A percentile compares a stretch with the other conserved stretches of the same genome.
phyloP scores from a whole-genome alignment of 2,329 filamentous ascomycete genomes.

The Aschersonia sp. region DNA sequence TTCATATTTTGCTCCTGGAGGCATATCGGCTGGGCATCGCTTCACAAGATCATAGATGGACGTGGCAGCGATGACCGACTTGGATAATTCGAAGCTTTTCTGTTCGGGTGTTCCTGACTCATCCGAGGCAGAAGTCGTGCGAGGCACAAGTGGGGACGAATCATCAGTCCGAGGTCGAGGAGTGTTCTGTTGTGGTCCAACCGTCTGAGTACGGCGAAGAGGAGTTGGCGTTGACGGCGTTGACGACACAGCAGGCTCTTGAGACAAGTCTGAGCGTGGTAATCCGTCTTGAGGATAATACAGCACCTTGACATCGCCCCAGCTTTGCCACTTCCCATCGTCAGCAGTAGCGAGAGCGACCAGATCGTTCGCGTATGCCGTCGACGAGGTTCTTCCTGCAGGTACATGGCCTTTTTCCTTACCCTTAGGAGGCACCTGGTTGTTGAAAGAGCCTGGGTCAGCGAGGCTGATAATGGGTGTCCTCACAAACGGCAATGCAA shows the following conservation, averaged over 20 bases:
- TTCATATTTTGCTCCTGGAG: conserved; percentile 65
- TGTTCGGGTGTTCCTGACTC: conserved; percentile 26
- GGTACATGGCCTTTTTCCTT: conserved; percentile 51
- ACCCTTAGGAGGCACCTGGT: conserved; percentile 49
- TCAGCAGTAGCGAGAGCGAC: conserved; percentile 55
- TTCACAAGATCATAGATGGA: conserved; percentile 43
- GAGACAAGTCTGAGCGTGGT: conserved; percentile 4
- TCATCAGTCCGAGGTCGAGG: conserved; percentile 27
- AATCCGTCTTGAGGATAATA: conserved; percentile 50
- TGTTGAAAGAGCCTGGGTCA: conserved; percentile 37
- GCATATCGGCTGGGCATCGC: conserved; percentile 47
- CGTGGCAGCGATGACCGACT: conserved; percentile 34
- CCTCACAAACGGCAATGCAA: conserved; percentile 72
- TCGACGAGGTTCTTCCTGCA: conserved; percentile 32
- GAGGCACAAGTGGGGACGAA: conserved; percentile 33
- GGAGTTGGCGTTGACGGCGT: conserved; percentile 61
- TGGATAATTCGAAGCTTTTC: conserved; percentile 50
- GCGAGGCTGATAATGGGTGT: conserved; percentile 39
- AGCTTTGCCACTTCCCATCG: conserved; percentile 52
- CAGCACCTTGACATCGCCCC: conserved; percentile 64
- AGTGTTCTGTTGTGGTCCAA: conserved; percentile 26
- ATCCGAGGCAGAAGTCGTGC: conserved; percentile 23
- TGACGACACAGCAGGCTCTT: conserved; percentile 23
- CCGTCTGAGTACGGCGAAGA: conserved; percentile 51
- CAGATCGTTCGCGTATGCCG: conserved; percentile 72